Base-by-base conservation (phyloP, 176 grass and related monocot genomes). In the Pontederia crassipes region DNA sequence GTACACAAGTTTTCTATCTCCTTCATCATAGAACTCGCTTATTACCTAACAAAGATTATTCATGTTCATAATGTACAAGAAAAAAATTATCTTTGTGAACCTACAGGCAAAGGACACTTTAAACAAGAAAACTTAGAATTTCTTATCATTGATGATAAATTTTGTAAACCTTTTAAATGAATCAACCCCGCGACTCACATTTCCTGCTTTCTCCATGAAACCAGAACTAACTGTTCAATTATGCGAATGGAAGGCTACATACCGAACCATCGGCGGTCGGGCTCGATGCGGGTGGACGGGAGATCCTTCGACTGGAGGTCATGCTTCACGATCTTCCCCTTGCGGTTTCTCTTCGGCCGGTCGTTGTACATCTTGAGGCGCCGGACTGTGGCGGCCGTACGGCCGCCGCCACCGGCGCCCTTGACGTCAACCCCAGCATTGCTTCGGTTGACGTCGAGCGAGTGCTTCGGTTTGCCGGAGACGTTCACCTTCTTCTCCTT, bases 401-500 rank as follows among this genome's bases (percentile, higher is more conserved):
- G 86, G n/a, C 45, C 16, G 50, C 78, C 77, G 48, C 81, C 80
- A 72, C 74, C 76, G 65, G 47, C 16, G 50, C 78, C 79, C 53
- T 83, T 82, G 75, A 77, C 76, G 65, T 52, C 79, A 12, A 75
- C 75, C 17, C 52, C 76, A 49, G 74, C 76, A 96, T 96, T 96
- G 83, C 83, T 71, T 13, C 83, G 83, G 82, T 96, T 96, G 28
- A 90, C 86, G 75, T 90, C 86, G 48, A 90, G 66, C 16, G 91
- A 96, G 80, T 96, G 91, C 66, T 75, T 85, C 62, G 91, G 86
- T 78, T 89, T 96, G 35, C 83, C 86, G 10, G 83, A 96, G 35
- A 96, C 83, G 54, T 96, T 96, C 61, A 85, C 91, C 72, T 60
- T 72, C 68, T 58, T 87, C 91, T 90, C 86, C 83, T 90, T 90